A percentile compares a stretch with the other conserved stretches of the same genome.
Conservation (phyloP, 2,329 filamentous ascomycete genomes). For the Exophiala spinifera region DNA sequence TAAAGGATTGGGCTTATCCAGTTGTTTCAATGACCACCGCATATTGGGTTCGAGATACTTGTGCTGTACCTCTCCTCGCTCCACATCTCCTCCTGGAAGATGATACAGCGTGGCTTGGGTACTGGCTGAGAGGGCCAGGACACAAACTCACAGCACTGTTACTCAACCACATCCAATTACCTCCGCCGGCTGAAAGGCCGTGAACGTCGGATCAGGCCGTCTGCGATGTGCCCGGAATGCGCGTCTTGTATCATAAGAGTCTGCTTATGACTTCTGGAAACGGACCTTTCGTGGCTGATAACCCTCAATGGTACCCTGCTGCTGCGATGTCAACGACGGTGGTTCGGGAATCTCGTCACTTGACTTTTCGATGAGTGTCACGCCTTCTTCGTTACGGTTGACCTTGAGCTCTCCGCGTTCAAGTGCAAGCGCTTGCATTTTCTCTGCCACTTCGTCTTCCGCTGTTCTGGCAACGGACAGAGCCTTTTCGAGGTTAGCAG, state of each 20-base stretch:
- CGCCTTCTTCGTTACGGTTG: slow-evolving; percentile 2
- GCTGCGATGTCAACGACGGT: slow-evolving; percentile 11
- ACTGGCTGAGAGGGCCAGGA: too few relatives aligned
- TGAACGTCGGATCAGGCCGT: neutral
- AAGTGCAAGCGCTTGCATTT: slow-evolving; percentile 50
- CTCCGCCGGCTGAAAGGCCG: too few relatives aligned
- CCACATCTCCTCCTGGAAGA: neutral
- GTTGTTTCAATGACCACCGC: too few relatives aligned
- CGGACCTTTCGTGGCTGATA: slow-evolving; percentile 20
- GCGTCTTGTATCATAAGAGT: neutral
- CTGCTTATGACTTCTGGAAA: slow-evolving; percentile 7
- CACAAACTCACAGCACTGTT: too few relatives aligned
- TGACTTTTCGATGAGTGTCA: slow-evolving; percentile 13
- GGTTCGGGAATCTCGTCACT: slow-evolving; percentile 10
- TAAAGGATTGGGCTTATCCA: too few relatives aligned
- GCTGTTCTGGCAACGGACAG: slow-evolving; percentile 20
- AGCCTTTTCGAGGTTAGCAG: slow-evolving; percentile 9
- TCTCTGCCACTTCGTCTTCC: slow-evolving; percentile 31
- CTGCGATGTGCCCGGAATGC: neutral
- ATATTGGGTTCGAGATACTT: too few relatives aligned
- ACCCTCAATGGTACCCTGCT: slow-evolving; percentile 17
- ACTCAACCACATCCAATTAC: too few relatives aligned
- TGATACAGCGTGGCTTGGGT: neutral
- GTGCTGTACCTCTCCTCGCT: too few relatives aligned
- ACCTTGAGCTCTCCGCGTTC: slow-evolving; percentile 44